Evolutionary conservation across 2,329 filamentous ascomycete genomes (phyloP).

Genomic region (Dothideomycetes sp.): DNA sequence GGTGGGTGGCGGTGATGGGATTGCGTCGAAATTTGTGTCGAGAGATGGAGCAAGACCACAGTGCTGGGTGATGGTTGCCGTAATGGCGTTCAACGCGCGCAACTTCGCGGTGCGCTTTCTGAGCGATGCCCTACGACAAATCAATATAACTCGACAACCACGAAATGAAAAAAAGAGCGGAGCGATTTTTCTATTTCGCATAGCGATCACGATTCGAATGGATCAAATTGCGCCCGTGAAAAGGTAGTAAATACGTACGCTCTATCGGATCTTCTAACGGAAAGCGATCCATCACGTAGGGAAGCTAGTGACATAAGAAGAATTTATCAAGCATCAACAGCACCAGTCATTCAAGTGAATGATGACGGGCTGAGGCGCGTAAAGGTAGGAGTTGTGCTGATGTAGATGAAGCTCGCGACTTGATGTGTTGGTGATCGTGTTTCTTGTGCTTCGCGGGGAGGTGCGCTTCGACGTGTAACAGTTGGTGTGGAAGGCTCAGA

Average conservation of each 20-base stretch:
- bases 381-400: neutral
- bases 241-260: conserved; percentile 25
- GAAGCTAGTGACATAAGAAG: conserved; percentile 38
- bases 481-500: neutral
- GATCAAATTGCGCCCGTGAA: conserved; percentile 22
- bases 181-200: conserved; percentile 32
- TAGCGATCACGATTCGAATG: conserved; percentile 15
- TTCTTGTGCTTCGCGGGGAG: neutral
- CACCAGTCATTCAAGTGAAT: conserved; percentile 33
- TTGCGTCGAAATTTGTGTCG: conserved; percentile 43
- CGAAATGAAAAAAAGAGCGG: conserved; percentile 22
- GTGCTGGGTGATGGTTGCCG: conserved; percentile 46
- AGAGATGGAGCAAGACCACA: conserved; percentile 14
- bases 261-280: conserved; percentile 31
- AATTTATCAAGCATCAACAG: conserved; percentile 26
- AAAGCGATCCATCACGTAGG: conserved; percentile 28
- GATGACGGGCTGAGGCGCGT: conserved; percentile 6
- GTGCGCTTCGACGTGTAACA: neutral
- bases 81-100: conserved; percentile 71
- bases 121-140: conserved; percentile 39
- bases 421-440: neutral
- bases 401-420: neutral
- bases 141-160: conserved; percentile 26
- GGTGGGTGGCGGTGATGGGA: conserved; percentile 23
- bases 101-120: conserved; percentile 84